A percentile compares a stretch with the other conserved stretches of the same genome.
Evolutionary conservation across 345 rosid species (phyloP).

Genomic region (Lepidium africanum): DNA sequence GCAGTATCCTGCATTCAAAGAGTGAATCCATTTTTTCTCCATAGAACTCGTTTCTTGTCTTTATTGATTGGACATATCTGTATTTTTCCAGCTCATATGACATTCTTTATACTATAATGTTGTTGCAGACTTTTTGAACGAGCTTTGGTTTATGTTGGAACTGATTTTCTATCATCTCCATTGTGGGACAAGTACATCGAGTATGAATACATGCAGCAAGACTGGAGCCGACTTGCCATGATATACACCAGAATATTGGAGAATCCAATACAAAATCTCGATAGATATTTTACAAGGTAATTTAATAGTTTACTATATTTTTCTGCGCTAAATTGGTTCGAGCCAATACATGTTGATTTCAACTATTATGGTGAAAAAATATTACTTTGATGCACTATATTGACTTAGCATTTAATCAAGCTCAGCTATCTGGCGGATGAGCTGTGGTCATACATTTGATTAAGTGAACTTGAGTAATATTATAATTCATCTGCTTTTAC

Average conservation of each 20-base stretch:
- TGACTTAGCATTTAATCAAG: neutral
- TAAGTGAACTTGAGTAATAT: neutral
- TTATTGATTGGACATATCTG: conserved; percentile 30
- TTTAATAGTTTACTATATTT: neutral
- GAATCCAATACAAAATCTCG: conserved; percentile 81
- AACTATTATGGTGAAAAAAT: neutral
- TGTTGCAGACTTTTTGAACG: conserved; percentile 82
- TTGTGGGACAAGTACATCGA: conserved; percentile 96
- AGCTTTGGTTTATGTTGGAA: conserved; percentile 81
- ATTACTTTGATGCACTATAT: neutral
- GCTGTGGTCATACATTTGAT: neutral
- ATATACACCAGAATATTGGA: conserved; percentile 81
- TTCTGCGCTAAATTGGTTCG: neutral
- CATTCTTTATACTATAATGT: conserved; percentile 10
- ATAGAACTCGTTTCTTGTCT: conserved; percentile 31
- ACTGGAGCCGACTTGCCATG: conserved; percentile 70
- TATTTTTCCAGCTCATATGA: conserved; percentile 20
- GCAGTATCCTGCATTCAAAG: conserved; percentile 51
- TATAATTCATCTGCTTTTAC: neutral
- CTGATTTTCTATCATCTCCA: conserved; percentile 73
- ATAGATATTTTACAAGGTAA: conserved; percentile 70
- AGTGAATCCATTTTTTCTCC: conserved; percentile 71
- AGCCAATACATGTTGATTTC: neutral
- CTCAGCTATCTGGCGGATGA: neutral
- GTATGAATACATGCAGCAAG: conserved; percentile 84